A percentile compares a stretch with the other conserved stretches of the same genome.
Evolutionary conservation across 495 filamentous ascomycete species (phyloP).

Genomic region (Penicillium verhagenii): DNA sequence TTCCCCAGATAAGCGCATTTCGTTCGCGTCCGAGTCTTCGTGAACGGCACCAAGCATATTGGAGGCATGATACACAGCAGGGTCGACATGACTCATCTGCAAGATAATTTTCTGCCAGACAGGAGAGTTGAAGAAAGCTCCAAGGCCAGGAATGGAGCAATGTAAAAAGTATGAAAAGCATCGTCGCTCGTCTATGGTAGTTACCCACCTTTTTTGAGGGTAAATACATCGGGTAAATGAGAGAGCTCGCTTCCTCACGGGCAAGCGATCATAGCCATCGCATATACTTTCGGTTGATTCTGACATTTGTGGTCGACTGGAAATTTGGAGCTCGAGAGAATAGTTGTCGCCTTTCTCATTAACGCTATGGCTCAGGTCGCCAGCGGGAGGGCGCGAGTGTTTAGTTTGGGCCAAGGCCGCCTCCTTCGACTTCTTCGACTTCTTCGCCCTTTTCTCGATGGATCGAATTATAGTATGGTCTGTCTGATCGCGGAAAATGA

Average conservation of each 20-base stretch:
- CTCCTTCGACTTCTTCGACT: too few species aligned
- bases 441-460: too few species aligned
- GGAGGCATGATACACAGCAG: constrained; percentile 27
- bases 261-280: constrained; percentile 15
- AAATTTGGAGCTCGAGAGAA: too few species aligned
- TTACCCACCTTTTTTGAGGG: constrained; percentile 12
- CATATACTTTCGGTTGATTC: constrained; percentile 10
- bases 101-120: constrained; percentile 20
- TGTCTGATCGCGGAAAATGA: too few species aligned
- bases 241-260: constrained; percentile 2
- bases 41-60: constrained; percentile 21
- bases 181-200: constrained; percentile 25
- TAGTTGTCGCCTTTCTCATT: too few species aligned
- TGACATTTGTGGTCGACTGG: too few species aligned
- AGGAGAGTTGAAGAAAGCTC: constrained; percentile 17
- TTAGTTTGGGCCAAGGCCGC: too few species aligned
- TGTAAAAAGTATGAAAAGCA: constrained; percentile 24
- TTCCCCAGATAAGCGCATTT: constrained; percentile 18
- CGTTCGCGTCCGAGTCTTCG: constrained; percentile 15
- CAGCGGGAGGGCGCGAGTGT: too few species aligned
- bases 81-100: constrained; percentile 19
- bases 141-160: constrained; percentile 15
- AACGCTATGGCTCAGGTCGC: too few species aligned
- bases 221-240: background rate
- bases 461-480: too few species aligned